Conservation (phyloP, 2,329 filamentous ascomycete genomes). For the Coniella vitis region DNA sequence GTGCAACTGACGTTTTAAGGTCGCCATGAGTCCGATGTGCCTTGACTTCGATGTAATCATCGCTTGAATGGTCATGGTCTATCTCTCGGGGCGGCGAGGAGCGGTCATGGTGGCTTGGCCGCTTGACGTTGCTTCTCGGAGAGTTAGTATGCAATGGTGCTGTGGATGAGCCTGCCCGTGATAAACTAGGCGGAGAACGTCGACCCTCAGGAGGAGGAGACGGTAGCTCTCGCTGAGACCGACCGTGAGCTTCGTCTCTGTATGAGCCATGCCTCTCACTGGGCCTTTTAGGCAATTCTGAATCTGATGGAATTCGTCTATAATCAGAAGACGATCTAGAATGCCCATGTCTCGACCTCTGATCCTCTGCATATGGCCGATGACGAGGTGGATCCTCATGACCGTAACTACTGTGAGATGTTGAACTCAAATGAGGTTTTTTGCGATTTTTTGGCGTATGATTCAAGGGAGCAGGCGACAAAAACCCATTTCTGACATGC, state of each 20-base stretch:
- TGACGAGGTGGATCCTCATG: slow-evolving; percentile 9
- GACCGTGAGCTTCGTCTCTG: slow-evolving; percentile 14
- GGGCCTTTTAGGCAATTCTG: slow-evolving; percentile 17
- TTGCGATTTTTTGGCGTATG: slow-evolving; percentile 36
- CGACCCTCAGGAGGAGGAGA: slow-evolving; percentile 19
- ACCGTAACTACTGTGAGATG: slow-evolving; percentile 4
- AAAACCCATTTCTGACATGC: slow-evolving; percentile 27
- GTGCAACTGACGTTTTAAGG: slow-evolving; percentile 28
- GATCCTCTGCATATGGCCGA: slow-evolving; percentile 15
- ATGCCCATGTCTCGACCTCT: slow-evolving; percentile 11
- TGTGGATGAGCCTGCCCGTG: slow-evolving; percentile 27
- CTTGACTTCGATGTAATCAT: slow-evolving; percentile 28
- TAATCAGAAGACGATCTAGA: slow-evolving; percentile 15
- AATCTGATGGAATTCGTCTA: slow-evolving; percentile 28
- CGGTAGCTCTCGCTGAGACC: slow-evolving; percentile 9
- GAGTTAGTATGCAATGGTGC: slow-evolving; percentile 20
- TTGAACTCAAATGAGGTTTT: slow-evolving; percentile 32
- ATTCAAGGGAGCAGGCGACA: slow-evolving; percentile 36
- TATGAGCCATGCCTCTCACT: slow-evolving; percentile 13
- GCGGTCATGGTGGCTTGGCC: slow-evolving; percentile 22
- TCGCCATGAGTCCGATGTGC: slow-evolving; percentile 23
- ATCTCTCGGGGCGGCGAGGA: slow-evolving; percentile 24
- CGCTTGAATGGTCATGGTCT: slow-evolving; percentile 31
- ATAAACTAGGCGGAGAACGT: slow-evolving; percentile 23
- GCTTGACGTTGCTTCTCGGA: slow-evolving; percentile 21